Evolutionary conservation across 768 basidiomycete species (phyloP), one percentile per base, ranked within the genome.

Genomic region (Pleurotus tuoliensis): DNA sequence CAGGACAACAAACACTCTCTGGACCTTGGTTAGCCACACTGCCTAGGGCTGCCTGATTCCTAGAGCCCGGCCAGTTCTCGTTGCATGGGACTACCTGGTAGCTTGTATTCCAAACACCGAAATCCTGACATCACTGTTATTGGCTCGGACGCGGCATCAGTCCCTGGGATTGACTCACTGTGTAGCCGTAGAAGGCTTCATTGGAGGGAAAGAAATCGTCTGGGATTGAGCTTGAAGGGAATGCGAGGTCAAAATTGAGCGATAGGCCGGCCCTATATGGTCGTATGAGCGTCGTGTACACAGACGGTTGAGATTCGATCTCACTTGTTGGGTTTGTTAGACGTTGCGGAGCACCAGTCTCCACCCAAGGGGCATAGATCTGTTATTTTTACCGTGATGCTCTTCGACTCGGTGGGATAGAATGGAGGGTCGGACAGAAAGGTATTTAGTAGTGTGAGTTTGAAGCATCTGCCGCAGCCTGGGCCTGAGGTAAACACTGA

Each of bases 171-270:
- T 27, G 37, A 48, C 44, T 20, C 8, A 55, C 54, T 6, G 58
- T 56, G 30, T 56, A 58, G 25, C 54, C 90, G 65, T 93, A 92
- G 8, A 82, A 63, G 4, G 83, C 65, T 58, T 69, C 75, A 63
- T 93, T 76, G 4, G 85, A 88, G 0, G 91, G 92, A 66, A 90
- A 93, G 63, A 90, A 94, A 61, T 82, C 74, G 47, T 73, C 68
- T 27, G 89, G 80, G 56, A 92, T 90, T 15, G 87, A 82, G 25
- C 59, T 59, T 4, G 90, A 91, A 2, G 90, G 91, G 68, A 77
- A 92, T 41, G 88, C 84, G 51, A 93, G 82, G 69, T 94, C 91
- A 67, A 94, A 92, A 64, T 93, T 92, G 56, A 93, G 75, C 62
- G 78, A 82, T 48, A 76, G 74, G 5, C 87, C 88, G 39, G 81